phyloP scores from a whole-genome alignment of 148 eudicot species.

The Nepenthes mirabilis region DNA sequence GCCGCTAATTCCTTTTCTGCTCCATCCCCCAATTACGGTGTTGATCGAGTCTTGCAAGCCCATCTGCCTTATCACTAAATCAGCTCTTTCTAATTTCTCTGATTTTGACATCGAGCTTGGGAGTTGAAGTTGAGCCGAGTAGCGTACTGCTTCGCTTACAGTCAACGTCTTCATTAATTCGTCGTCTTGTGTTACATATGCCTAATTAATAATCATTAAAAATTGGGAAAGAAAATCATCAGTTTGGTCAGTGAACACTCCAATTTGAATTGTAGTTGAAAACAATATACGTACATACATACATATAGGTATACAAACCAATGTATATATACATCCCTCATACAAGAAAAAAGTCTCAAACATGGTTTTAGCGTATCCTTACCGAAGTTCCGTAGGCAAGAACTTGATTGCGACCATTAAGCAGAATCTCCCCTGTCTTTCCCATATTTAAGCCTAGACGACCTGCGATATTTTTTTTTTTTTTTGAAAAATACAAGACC shows the following conservation, averaged over 20 bases:
- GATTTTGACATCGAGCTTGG: slow-evolving; percentile 28
- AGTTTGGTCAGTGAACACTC: too few species aligned
- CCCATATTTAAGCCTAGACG: slow-evolving; percentile 26
- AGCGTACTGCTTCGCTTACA: slow-evolving; percentile 35
- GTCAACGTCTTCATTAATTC: slow-evolving; percentile 29
- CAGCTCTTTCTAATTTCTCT: slow-evolving; percentile 31
- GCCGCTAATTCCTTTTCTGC: slow-evolving; percentile 52
- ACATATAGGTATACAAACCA: too few species aligned
- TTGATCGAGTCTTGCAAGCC: slow-evolving; percentile 33
- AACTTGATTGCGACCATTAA: slow-evolving; percentile 34
- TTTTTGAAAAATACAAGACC: too few species aligned
- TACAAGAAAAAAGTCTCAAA: neutral
- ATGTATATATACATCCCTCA: too few species aligned
- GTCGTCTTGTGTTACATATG: slow-evolving; percentile 56
- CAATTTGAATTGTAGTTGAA: too few species aligned
- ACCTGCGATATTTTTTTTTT: slow-evolving; percentile 12
- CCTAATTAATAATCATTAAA: slow-evolving; percentile 5
- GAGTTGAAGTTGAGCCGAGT: slow-evolving; percentile 45
- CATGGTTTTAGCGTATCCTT: slow-evolving; percentile 9
- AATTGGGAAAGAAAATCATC: neutral
- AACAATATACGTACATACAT: too few species aligned
- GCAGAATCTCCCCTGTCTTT: neutral
- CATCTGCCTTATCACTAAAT: slow-evolving; percentile 31
- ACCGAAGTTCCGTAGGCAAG: slow-evolving; percentile 64
- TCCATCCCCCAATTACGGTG: slow-evolving; percentile 74